A percentile compares a stretch with the other conserved stretches of the same genome.
phyloP scores from a whole-genome alignment of 345 rosid species.

The Kandelia obovata region DNA sequence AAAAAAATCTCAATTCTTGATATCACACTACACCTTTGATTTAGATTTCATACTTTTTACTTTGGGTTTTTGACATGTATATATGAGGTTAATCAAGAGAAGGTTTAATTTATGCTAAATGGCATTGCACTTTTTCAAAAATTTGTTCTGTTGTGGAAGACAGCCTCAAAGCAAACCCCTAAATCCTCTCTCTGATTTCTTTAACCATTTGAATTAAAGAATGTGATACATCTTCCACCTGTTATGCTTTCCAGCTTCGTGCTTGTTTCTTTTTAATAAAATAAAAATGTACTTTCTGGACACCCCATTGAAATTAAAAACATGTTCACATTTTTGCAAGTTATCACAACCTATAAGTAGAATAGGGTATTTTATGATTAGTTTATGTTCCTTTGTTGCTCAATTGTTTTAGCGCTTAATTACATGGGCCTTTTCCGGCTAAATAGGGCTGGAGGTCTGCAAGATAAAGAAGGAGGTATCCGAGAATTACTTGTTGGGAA shows the following conservation, averaged over 20 bases:
- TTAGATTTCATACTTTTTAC: too few species aligned
- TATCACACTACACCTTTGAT: too few species aligned
- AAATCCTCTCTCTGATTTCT: not conserved
- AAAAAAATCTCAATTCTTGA: not conserved
- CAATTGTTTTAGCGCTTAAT: not conserved
- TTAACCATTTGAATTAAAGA: not conserved
- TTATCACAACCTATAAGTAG: too few species aligned
- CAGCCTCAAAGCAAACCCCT: too few species aligned
- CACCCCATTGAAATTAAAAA: not conserved
- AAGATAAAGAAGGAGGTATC: conserved; percentile 82
- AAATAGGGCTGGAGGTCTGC: conserved; percentile 90
- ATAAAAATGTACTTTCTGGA: too few species aligned
- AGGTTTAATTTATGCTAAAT: not conserved
- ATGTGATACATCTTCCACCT: not conserved
- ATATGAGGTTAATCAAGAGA: not conserved
- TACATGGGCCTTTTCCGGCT: conserved; percentile 10
- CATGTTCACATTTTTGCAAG: not conserved
- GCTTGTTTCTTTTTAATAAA: not conserved
- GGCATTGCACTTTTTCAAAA: not conserved
- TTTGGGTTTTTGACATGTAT: too few species aligned
- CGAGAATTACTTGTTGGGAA: conserved; percentile 80
- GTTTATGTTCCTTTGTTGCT: not conserved
- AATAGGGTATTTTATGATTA: too few species aligned
- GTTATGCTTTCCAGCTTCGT: not conserved
- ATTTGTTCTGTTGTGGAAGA: too few species aligned